These are phyloP conservation scores for Rhododendron williamsianum DNA, from an alignment of 148 eudicot genomes.

Conservation along the genomic window DNA sequence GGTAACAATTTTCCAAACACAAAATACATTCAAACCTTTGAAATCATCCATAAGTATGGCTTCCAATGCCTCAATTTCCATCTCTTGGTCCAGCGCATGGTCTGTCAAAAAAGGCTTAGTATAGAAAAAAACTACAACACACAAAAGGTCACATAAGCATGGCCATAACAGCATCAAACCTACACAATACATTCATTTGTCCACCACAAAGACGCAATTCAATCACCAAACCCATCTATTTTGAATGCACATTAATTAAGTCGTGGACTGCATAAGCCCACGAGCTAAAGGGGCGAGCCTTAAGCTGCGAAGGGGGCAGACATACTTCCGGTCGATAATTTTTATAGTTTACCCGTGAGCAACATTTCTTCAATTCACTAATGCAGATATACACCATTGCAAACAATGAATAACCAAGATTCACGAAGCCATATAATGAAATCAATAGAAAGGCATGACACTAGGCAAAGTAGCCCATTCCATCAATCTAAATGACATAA, in stretches of 20 bases:
- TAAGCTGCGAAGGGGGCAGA: not conserved
- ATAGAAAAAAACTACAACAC: not conserved
- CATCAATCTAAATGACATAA: not conserved
- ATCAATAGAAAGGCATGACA: not conserved
- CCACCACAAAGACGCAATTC: not conserved
- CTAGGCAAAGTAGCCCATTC: not conserved
- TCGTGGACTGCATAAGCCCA: not conserved
- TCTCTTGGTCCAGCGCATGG: conserved; percentile 81
- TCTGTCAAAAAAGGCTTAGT: conserved; percentile 29
- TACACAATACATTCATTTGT: not conserved
- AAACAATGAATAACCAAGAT: not conserved
- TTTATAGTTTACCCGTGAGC: not conserved
- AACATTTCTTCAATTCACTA: not conserved
- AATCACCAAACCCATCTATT: not conserved
- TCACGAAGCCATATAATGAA: not conserved
- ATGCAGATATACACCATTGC: not conserved
- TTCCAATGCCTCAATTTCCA: conserved; percentile 90
- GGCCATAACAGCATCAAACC: not conserved
- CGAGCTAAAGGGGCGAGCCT: not conserved
- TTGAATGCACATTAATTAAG: not conserved
- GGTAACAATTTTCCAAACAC: not conserved
- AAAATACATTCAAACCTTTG: conserved; percentile 44
- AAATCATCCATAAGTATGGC: conserved; percentile 88
- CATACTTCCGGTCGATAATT: not conserved
- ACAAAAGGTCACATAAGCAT: not conserved